Percentiles rank a stretch among this genome's conserved stretches.
phyloP scores from a whole-genome alignment of 1,139 yeast genomes.

The Arxiozyma slooffiae region DNA sequence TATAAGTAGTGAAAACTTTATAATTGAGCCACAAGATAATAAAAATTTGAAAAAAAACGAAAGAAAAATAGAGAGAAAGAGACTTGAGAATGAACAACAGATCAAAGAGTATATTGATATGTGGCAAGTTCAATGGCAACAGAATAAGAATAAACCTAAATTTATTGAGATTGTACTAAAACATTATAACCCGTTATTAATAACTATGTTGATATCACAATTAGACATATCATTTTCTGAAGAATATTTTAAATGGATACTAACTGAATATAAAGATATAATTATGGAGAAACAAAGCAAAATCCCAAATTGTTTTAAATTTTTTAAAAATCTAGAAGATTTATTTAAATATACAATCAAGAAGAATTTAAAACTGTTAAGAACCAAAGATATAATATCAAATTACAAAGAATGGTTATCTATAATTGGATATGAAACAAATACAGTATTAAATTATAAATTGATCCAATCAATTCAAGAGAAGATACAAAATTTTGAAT shows the following conservation, averaged over 20 bases:
- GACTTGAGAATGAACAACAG: slow-evolving; percentile 10
- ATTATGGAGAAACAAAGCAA: neutral
- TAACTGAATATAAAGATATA: slow-evolving; percentile 4
- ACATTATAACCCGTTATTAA: slow-evolving; percentile 9
- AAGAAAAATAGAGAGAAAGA: slow-evolving; percentile 2
- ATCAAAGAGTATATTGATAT: slow-evolving; percentile 13
- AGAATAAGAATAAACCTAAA: slow-evolving; percentile 6
- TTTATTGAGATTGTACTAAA: slow-evolving; percentile 12
- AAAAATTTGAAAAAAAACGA: slow-evolving; percentile 1
- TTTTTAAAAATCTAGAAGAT: slow-evolving; percentile 6
- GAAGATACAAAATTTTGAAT: neutral
- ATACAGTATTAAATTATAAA: neutral
- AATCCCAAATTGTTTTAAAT: slow-evolving; percentile 1
- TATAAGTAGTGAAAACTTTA: slow-evolving; percentile 19
- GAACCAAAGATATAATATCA: slow-evolving; percentile 3
- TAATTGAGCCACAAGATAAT: slow-evolving; percentile 4
- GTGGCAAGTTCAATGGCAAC: slow-evolving; percentile 20
- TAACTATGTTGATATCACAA: slow-evolving; percentile 10
- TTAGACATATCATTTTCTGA: slow-evolving; percentile 1
- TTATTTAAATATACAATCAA: slow-evolving; percentile 6
- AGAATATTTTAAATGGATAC: slow-evolving; percentile 12
- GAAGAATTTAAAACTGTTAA: slow-evolving; percentile 4
- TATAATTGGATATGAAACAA: slow-evolving; percentile 3
- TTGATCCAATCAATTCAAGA: neutral
- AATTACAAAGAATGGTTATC: slow-evolving; percentile 8